Percentiles rank a stretch among this genome's conserved stretches.
phyloP scores from a whole-genome alignment of 2,329 filamentous ascomycete species.

The Ophiostoma australiae region DNA sequence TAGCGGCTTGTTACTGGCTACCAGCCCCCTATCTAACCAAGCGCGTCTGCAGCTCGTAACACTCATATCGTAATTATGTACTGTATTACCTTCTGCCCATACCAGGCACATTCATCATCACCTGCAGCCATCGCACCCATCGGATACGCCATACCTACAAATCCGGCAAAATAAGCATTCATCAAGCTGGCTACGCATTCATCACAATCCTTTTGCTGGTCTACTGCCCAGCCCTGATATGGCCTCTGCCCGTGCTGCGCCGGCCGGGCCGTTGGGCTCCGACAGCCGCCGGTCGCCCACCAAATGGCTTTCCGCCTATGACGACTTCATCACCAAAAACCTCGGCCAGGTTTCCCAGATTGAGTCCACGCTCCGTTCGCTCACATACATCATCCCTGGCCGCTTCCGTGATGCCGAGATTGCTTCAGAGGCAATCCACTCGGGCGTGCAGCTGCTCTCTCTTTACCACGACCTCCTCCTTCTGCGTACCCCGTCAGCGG shows the following conservation, averaged over 20 bases:
- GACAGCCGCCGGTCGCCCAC: conserved; percentile 44
- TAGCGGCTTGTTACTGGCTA: conserved; percentile 1
- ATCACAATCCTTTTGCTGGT: neutral
- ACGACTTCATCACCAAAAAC: conserved; percentile 92
- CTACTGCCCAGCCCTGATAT: conserved; percentile 1
- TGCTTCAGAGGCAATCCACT: conserved; percentile 87
- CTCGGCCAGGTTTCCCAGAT: conserved; percentile 90
- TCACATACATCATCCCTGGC: conserved; percentile 94
- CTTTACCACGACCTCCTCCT: conserved; percentile 90
- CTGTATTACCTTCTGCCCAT: neutral
- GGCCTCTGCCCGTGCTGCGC: neutral
- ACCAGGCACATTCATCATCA: neutral
- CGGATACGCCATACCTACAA: neutral
- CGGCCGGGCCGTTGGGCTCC: conserved; percentile 9
- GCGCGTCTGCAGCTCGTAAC: neutral
- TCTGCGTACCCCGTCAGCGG: conserved; percentile 40
- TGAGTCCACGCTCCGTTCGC: conserved; percentile 82
- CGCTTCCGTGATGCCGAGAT: conserved; percentile 90
- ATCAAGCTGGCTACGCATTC: neutral
- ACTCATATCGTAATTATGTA: neutral
- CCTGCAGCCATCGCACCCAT: neutral
- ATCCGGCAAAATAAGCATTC: neutral
- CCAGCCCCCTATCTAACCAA: neutral
- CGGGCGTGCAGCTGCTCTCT: conserved; percentile 80
- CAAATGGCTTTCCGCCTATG: conserved; percentile 67